These are phyloP conservation scores for Cryptococcus maquisensis DNA, from an alignment of 1,284 basidiomycete genomes.

Conservation along the genomic window DNA sequence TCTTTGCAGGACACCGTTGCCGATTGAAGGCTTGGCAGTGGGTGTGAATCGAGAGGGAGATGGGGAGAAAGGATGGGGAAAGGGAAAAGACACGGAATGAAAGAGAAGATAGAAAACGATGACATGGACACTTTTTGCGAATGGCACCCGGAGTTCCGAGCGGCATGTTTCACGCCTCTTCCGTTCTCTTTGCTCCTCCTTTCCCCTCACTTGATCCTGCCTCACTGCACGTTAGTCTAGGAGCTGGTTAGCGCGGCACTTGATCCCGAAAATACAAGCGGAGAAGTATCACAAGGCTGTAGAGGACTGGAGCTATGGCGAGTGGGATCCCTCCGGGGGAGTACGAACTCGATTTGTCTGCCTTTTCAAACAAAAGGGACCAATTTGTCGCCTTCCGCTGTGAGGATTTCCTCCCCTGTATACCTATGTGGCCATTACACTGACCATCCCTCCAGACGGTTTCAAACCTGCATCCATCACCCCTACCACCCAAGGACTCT, in stretches of 20 bases:
- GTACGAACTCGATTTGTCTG: slow-evolving; percentile 18
- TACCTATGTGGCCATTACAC: background rate
- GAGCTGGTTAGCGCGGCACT: no score
- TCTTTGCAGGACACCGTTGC: no score
- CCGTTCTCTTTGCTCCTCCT: no score
- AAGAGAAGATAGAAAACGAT: background rate
- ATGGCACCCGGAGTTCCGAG: no score
- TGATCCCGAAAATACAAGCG: no score
- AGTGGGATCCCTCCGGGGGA: slow-evolving; percentile 1
- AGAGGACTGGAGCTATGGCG: no score
- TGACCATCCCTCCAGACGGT: slow-evolving; percentile 19
- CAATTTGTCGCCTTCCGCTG: slow-evolving; percentile 25
- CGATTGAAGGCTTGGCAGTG: background rate
- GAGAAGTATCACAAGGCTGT: no score
- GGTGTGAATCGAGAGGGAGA: background rate
- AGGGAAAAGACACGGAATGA: background rate
- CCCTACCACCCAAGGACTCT: slow-evolving; percentile 19
- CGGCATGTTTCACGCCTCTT: no score
- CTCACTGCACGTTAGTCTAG: no score
- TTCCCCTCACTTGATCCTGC: no score
- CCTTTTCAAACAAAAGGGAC: background rate
- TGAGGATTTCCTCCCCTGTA: slow-evolving; percentile 7
- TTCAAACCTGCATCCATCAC: slow-evolving; percentile 44
- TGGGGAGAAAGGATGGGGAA: background rate
- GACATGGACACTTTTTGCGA: slow-evolving; percentile 9